Percentiles rank a stretch among this genome's conserved stretches.
These are phyloP conservation scores for Plectranthus barbatus DNA, from an alignment of 257 asterid species.

Conservation along the genomic window DNA sequence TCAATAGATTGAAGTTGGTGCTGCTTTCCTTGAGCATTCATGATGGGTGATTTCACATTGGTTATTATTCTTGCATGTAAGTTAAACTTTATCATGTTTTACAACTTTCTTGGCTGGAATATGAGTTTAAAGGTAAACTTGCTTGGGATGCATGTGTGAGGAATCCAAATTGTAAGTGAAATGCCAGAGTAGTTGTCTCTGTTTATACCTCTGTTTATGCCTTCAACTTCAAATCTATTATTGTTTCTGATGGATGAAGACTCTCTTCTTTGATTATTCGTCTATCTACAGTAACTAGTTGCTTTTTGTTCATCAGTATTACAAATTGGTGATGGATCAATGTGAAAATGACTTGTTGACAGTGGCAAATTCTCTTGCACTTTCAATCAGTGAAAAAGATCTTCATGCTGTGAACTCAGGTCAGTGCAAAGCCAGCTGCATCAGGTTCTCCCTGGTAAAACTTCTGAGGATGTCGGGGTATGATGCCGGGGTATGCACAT, in stretches of 20 bases:
- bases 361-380: slow-evolving; percentile 47
- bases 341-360: slow-evolving; percentile 41
- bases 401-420: slow-evolving; percentile 40
- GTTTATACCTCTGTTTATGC: not conserved
- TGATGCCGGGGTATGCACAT: slow-evolving; percentile 70
- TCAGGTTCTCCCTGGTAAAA: slow-evolving; percentile 53
- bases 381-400: slow-evolving; percentile 39
- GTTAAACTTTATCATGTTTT: no score
- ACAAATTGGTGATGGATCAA: slow-evolving; percentile 44
- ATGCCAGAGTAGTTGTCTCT: not conserved
- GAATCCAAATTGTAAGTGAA: not conserved
- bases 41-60: not conserved
- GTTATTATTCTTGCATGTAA: not conserved
- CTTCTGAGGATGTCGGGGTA: slow-evolving; percentile 58
- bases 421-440: slow-evolving; percentile 67
- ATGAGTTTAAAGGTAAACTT: no score
- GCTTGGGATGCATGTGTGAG: not conserved
- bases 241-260: not conserved
- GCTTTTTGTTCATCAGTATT: slow-evolving; percentile 32
- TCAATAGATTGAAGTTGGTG: not conserved
- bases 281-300: slow-evolving; percentile 6
- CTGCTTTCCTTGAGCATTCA: not conserved
- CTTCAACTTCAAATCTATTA: not conserved
- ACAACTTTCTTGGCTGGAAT: no score
- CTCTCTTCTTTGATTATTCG: not conserved